Percentiles rank a stretch among this genome's conserved stretches.
These are phyloP conservation scores for Claviceps fusiformis DNA, from an alignment of 2,329 filamentous ascomycete genomes.

Conservation along the genomic window DNA sequence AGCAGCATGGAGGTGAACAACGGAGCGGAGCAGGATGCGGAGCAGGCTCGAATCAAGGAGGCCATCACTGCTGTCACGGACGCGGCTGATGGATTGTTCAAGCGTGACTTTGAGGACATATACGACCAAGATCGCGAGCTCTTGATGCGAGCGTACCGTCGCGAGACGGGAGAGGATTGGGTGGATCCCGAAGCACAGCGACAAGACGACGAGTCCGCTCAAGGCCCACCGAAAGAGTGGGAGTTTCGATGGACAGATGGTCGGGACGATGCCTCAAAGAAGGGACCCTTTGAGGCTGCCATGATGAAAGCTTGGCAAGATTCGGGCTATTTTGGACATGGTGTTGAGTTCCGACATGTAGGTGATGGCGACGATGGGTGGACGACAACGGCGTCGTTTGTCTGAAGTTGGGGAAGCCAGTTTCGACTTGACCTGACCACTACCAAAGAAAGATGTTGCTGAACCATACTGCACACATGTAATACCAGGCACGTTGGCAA, in stretches of 20 bases:
- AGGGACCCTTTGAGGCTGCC: slow-evolving; percentile 74
- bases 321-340: slow-evolving; percentile 84
- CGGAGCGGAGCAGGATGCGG: slow-evolving; percentile 42
- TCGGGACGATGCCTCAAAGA: slow-evolving; percentile 60
- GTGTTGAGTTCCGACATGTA: slow-evolving; percentile 61
- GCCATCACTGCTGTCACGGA: slow-evolving; percentile 75
- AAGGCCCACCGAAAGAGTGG: slow-evolving; percentile 38
- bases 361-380: slow-evolving; percentile 40
- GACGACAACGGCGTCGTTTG: slow-evolving; percentile 37
- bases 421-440: neutral
- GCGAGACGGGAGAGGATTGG: slow-evolving; percentile 84
- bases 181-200: slow-evolving; percentile 27
- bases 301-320: slow-evolving; percentile 88
- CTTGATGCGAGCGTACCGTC: slow-evolving; percentile 68
- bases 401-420: slow-evolving; percentile 17
- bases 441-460: neutral
- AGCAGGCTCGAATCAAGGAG: slow-evolving; percentile 54
- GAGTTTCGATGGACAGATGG: slow-evolving; percentile 90
- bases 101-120: slow-evolving; percentile 73
- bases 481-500: neutral
- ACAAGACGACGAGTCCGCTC: slow-evolving; percentile 6
- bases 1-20: slow-evolving; percentile 60
- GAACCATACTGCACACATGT: neutral
- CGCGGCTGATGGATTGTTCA: slow-evolving; percentile 75
- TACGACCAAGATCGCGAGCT: slow-evolving; percentile 81